These are phyloP conservation scores for Corymbia maculata DNA, from an alignment of 345 rosid species.

Conservation along the genomic window DNA sequence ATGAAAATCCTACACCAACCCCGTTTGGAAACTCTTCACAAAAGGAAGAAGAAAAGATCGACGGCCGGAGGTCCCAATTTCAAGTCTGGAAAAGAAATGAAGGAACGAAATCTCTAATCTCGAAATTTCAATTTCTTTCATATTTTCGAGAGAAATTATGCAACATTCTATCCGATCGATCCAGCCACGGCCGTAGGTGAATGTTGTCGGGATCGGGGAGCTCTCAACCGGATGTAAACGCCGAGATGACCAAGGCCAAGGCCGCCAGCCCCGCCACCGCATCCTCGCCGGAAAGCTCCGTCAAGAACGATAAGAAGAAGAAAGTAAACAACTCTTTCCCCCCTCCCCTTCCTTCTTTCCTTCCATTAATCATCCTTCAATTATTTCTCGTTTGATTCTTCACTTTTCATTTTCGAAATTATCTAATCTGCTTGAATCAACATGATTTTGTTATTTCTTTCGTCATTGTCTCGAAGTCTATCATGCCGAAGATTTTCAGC, in stretches of 20 bases:
- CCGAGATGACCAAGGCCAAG: constrained; percentile 22
- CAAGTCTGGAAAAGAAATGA: background rate
- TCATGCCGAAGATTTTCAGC: constrained; percentile 65
- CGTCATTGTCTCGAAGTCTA: constrained; percentile 21
- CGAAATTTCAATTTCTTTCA: background rate
- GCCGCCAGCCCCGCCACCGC: background rate
- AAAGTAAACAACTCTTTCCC: constrained; percentile 28
- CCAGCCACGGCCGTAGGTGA: constrained; percentile 8
- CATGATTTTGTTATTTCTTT: background rate
- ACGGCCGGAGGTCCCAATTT: background rate
- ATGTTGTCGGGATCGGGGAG: constrained; percentile 1
- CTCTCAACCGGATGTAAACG: constrained; percentile 3
- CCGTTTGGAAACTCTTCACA: background rate
- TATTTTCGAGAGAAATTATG: background rate
- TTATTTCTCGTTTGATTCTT: background rate
- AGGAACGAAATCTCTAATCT: background rate
- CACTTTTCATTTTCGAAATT: background rate
- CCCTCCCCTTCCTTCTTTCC: background rate
- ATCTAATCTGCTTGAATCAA: background rate
- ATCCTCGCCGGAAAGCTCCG: constrained; percentile 16
- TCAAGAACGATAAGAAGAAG: constrained; percentile 63
- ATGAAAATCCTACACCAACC: background rate
- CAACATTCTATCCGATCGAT: background rate
- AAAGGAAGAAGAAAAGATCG: background rate
- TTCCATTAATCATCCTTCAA: background rate